Evolutionary conservation across 2,329 filamentous ascomycete species (phyloP).

Genomic region (Didymellaceae sp.): DNA sequence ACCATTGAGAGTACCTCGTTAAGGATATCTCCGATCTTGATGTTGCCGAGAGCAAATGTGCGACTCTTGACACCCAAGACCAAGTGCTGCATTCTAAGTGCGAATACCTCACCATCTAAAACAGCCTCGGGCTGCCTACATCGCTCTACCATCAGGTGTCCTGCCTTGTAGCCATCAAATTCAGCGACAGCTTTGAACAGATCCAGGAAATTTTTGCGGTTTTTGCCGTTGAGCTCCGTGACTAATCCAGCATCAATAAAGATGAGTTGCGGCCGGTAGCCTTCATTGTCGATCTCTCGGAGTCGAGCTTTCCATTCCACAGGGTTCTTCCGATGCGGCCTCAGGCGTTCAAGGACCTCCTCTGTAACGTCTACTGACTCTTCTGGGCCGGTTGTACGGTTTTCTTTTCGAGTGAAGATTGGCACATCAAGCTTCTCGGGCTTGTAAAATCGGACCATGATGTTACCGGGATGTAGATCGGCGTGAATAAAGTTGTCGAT

Average conservation of each 20-base stretch:
- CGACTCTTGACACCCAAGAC: constrained; percentile 88
- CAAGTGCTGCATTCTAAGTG: constrained; percentile 95
- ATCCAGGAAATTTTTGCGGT: constrained; percentile 89
- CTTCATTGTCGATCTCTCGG: constrained; percentile 78
- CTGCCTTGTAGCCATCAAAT: constrained; percentile 95
- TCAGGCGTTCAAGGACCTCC: constrained; percentile 78
- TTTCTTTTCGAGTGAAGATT: constrained; percentile 52
- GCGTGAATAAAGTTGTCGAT: constrained; percentile 98
- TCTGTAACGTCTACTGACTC: constrained; percentile 80
- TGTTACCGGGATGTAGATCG: constrained; percentile 95
- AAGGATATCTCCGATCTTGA: constrained; percentile 95
- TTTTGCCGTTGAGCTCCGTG: constrained; percentile 86
- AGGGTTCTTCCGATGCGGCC: constrained; percentile 72
- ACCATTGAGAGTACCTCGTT: constrained; percentile 93
- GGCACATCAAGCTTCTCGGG: constrained; percentile 73
- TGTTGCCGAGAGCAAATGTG: constrained; percentile 89
- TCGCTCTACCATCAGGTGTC: constrained; percentile 93
- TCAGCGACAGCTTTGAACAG: constrained; percentile 95
- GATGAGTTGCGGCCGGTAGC: constrained; percentile 90
- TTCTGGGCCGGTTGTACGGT: constrained; percentile 46
- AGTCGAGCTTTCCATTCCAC: constrained; percentile 77
- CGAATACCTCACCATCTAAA: constrained; percentile 87
- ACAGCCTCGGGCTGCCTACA: constrained; percentile 92
- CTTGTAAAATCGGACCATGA: constrained; percentile 98
- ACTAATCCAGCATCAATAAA: constrained; percentile 98